A percentile compares a stretch with the other conserved stretches of the same genome.
Conservation (phyloP, 306 rosid genomes). For the Luffa aegyptiaca region DNA sequence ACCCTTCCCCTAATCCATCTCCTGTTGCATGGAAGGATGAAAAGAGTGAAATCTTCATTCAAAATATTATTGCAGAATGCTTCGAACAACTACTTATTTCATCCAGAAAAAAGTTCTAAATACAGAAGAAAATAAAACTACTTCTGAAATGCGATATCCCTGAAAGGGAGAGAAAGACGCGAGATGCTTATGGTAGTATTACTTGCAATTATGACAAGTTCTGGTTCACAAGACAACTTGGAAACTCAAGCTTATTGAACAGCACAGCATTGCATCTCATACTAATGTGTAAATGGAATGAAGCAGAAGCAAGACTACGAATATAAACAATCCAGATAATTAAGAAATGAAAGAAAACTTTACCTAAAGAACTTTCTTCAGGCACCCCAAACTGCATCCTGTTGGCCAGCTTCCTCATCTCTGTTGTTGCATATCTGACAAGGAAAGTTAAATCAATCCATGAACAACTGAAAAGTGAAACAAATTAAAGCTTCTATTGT, state of each 20-base stretch:
- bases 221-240: not conserved
- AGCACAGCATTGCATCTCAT: not conserved
- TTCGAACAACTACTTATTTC: not conserved
- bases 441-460: not conserved
- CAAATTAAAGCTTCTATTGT: not conserved
- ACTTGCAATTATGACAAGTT: not conserved
- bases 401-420: slow-evolving; percentile 37
- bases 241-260: not conserved
- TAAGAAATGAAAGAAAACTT: not conserved
- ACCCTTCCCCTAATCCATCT: slow-evolving; percentile 94
- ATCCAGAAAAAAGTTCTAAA: not conserved
- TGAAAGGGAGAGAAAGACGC: not conserved
- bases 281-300: not conserved
- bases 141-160: not conserved
- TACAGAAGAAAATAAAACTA: not conserved
- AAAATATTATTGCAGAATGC: not conserved
- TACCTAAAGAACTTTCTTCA: slow-evolving; percentile 95
- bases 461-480: not conserved
- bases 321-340: not conserved
- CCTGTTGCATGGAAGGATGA: slow-evolving; percentile 30
- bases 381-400: slow-evolving; percentile 94
- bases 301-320: not conserved
- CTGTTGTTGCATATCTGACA: slow-evolving; percentile 8
- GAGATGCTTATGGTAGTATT: not conserved
- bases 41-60: not conserved